phyloP scores from a whole-genome alignment of 2,329 filamentous ascomycete genomes.

The Metarhizium brunneum region DNA sequence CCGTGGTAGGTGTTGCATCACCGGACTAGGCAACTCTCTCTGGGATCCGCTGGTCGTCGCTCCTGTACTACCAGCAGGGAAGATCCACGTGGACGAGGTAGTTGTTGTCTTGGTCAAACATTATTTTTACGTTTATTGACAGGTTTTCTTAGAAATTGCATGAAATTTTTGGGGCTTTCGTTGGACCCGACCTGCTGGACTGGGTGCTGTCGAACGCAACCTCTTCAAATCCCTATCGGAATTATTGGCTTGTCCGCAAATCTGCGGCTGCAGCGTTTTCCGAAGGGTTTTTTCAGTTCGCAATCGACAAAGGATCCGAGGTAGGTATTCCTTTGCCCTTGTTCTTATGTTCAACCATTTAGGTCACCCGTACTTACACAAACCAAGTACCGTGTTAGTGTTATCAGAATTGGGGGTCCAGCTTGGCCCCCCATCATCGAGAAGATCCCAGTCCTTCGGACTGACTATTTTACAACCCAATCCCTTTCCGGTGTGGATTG shows the following conservation, averaged over 20 bases:
- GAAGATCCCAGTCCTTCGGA: neutral
- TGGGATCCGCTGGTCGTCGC: slow-evolving; percentile 3
- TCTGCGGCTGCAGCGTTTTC: slow-evolving; percentile 11
- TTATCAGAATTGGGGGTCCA: neutral
- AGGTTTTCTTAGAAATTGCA: neutral
- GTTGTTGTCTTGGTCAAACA: neutral
- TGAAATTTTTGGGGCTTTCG: neutral
- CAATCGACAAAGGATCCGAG: neutral
- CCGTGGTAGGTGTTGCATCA: slow-evolving; percentile 2
- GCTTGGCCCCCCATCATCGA: neutral
- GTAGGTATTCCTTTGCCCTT: neutral
- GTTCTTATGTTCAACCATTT: neutral
- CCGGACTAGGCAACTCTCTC: slow-evolving; percentile 2
- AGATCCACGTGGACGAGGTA: neutral
- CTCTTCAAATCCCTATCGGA: slow-evolving; percentile 1
- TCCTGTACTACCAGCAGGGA: neutral
- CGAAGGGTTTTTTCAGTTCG: slow-evolving; percentile 9
- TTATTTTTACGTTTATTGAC: neutral
- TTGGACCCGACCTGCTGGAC: neutral
- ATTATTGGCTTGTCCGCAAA: slow-evolving; percentile 14
- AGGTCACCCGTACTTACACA: neutral
- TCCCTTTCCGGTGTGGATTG: neutral
- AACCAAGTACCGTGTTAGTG: neutral
- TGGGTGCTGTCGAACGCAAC: slow-evolving; percentile 1
- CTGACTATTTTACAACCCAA: neutral